These are phyloP conservation scores for Xylariomycetidae sp. DNA, from an alignment of 2,329 filamentous ascomycete genomes.

Conservation along the genomic window DNA sequence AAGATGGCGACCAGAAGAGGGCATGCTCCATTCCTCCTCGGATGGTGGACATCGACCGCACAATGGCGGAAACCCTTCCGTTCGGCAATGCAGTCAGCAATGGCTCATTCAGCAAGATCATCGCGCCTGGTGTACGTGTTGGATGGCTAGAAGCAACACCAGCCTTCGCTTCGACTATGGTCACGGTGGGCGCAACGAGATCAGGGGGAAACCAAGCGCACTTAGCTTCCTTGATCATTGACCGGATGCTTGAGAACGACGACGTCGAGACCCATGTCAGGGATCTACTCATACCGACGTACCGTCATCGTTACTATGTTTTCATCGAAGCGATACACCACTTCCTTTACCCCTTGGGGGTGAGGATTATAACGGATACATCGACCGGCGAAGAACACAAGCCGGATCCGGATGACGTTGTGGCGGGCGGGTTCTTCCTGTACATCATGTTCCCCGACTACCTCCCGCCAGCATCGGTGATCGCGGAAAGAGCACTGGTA, in stretches of 20 bases:
- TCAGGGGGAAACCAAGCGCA: slow-evolving; percentile 26
- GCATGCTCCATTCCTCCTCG: slow-evolving; percentile 37
- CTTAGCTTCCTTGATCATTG: slow-evolving; percentile 25
- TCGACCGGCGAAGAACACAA: not conserved
- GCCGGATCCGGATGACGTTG: slow-evolving; percentile 1
- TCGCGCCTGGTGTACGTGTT: slow-evolving; percentile 56
- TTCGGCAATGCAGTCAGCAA: slow-evolving; percentile 63
- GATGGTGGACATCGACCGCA: slow-evolving; percentile 58
- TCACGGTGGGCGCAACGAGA: slow-evolving; percentile 39
- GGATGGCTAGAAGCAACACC: slow-evolving; percentile 47
- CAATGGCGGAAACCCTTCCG: slow-evolving; percentile 49
- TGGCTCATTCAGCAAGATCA: slow-evolving; percentile 61
- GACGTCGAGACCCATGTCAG: slow-evolving; percentile 50
- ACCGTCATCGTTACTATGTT: slow-evolving; percentile 31
- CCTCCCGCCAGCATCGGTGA: slow-evolving; percentile 32
- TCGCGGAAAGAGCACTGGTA: slow-evolving; percentile 42
- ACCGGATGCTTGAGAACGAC: slow-evolving; percentile 47
- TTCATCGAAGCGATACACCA: slow-evolving; percentile 16
- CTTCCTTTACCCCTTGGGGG: slow-evolving; percentile 16
- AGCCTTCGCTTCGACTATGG: slow-evolving; percentile 54
- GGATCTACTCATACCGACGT: slow-evolving; percentile 49
- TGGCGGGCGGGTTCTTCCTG: slow-evolving; percentile 60
- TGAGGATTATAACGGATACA: slow-evolving; percentile 8
- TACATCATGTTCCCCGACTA: slow-evolving; percentile 52
- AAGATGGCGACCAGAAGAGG: not conserved